Percentiles rank a stretch among this genome's conserved stretches.
These are phyloP conservation scores for Aureobasidium pullulans DNA, from an alignment of 2,329 filamentous ascomycete genomes.

Conservation along the genomic window DNA sequence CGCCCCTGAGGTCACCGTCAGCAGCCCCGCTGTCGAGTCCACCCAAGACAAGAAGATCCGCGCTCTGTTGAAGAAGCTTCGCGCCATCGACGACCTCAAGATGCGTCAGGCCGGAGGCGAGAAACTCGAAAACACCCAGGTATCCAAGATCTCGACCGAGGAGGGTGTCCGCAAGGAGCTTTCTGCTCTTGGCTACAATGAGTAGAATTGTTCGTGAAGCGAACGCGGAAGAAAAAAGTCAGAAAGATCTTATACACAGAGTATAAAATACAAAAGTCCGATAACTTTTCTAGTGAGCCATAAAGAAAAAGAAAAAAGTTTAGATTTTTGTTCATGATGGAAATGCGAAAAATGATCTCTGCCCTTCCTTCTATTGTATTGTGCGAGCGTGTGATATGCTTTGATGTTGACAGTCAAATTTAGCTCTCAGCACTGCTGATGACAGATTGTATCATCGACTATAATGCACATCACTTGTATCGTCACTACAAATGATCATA, in stretches of 20 bases:
- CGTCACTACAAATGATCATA: too few relatives aligned
- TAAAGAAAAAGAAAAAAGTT: not conserved
- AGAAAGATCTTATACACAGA: not conserved
- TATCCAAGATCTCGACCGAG: slow-evolving; percentile 97
- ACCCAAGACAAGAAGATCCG: slow-evolving; percentile 93
- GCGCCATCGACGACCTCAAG: slow-evolving; percentile 95
- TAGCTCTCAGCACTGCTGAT: too few relatives aligned
- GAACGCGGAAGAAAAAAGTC: not conserved
- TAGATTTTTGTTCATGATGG: not conserved
- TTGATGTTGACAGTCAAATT: too few relatives aligned
- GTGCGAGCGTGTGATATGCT: not conserved
- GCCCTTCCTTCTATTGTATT: not conserved
- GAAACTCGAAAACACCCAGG: slow-evolving; percentile 95
- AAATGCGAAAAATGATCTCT: not conserved
- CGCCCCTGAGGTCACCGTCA: slow-evolving; percentile 45
- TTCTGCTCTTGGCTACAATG: slow-evolving; percentile 17
- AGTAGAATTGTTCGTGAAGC: not conserved
- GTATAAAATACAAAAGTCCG: too few relatives aligned
- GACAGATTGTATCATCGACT: too few relatives aligned
- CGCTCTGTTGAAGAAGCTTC: slow-evolving; percentile 90
- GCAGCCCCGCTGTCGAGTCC: slow-evolving; percentile 49
- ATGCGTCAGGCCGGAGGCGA: slow-evolving; percentile 92
- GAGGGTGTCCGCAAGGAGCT: slow-evolving; percentile 76
- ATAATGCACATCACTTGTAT: too few relatives aligned
- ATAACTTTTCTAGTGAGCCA: too few relatives aligned